A percentile compares a stretch with the other conserved stretches of the same genome.
Evolutionary conservation across 805 yeast species (phyloP).

Genomic region (Hanseniaspora occidentalis): DNA sequence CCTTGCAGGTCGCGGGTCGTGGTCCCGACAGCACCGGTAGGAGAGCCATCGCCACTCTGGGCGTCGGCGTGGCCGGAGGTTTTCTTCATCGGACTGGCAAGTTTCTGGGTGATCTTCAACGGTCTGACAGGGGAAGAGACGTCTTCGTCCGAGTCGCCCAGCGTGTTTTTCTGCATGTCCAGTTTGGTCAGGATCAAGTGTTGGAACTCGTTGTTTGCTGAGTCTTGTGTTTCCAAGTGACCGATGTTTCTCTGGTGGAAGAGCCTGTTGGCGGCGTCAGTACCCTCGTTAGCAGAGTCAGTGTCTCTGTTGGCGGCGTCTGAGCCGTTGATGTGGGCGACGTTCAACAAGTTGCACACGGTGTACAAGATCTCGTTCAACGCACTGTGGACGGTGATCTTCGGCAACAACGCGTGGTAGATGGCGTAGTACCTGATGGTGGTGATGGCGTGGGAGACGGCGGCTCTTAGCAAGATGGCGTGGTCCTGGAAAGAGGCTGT

Average conservation of each 20-base stretch:
- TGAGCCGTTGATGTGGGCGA: slow-evolving; percentile 31
- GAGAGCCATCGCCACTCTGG: too few species aligned
- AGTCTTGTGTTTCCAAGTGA: not conserved
- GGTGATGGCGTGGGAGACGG: slow-evolving; percentile 65
- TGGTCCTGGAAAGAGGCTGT: slow-evolving; percentile 25
- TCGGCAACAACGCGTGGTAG: slow-evolving; percentile 55
- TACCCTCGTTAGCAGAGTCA: not conserved
- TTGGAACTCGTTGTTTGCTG: slow-evolving; percentile 2
- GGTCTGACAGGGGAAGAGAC: slow-evolving; percentile 47
- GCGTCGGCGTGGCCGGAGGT: too few species aligned
- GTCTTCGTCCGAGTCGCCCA: slow-evolving; percentile 5
- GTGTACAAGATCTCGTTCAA: slow-evolving; percentile 59
- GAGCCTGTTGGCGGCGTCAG: slow-evolving; percentile 2
- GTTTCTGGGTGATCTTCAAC: slow-evolving; percentile 50
- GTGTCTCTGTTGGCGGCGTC: not conserved
- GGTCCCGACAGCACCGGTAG: too few species aligned
- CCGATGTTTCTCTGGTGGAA: not conserved
- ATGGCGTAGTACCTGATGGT: slow-evolving; percentile 62
- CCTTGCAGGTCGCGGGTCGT: too few species aligned
- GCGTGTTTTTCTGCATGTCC: not conserved
- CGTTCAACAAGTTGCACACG: slow-evolving; percentile 47
- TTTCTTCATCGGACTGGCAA: slow-evolving; percentile 14
- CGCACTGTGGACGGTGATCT: slow-evolving; percentile 60
- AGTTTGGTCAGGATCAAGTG: not conserved
- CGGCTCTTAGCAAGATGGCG: slow-evolving; percentile 42